These are phyloP conservation scores for Phaeosphaeria sp. DNA, from an alignment of 2,329 filamentous ascomycete genomes.

Conservation along the genomic window DNA sequence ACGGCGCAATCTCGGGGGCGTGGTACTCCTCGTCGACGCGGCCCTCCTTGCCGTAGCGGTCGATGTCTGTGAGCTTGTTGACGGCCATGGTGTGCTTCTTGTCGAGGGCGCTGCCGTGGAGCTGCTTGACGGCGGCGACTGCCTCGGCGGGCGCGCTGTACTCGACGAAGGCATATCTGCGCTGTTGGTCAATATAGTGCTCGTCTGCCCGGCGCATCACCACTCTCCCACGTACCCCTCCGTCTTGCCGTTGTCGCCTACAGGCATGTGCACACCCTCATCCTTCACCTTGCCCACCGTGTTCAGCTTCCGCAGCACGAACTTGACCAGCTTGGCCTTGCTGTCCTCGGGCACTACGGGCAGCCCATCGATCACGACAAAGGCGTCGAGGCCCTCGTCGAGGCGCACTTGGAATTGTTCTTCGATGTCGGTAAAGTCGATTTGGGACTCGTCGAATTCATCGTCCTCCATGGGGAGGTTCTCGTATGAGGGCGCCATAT, in stretches of 20 bases:
- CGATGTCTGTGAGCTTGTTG: constrained; percentile 98
- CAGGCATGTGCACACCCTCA: constrained; percentile 91
- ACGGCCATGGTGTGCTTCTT: constrained; percentile 95
- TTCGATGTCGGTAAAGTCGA: constrained; percentile 92
- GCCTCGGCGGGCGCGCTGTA: constrained; percentile 92
- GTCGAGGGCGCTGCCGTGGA: constrained; percentile 87
- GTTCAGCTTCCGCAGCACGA: constrained; percentile 91
- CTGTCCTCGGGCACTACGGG: constrained; percentile 88
- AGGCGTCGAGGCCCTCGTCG: constrained; percentile 94
- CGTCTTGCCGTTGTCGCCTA: constrained; percentile 85
- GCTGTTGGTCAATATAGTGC: constrained; percentile 23
- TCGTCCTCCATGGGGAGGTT: constrained; percentile 86
- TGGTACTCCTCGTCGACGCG: constrained; percentile 91
- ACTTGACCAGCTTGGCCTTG: constrained; percentile 94
- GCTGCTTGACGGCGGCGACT: constrained; percentile 83
- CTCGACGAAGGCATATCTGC: constrained; percentile 94
- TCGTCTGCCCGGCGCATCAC: neutral
- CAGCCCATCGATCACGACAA: constrained; percentile 94
- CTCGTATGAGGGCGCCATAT: constrained; percentile 92
- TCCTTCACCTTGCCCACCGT: constrained; percentile 83
- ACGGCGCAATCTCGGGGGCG: constrained; percentile 80
- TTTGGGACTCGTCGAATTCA: constrained; percentile 90
- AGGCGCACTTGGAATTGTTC: constrained; percentile 96
- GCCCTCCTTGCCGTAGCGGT: constrained; percentile 93
- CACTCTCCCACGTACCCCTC: constrained; percentile 69